phyloP scores from a whole-genome alignment of 2,329 filamentous ascomycete species.

The Xylaria arbuscula region DNA sequence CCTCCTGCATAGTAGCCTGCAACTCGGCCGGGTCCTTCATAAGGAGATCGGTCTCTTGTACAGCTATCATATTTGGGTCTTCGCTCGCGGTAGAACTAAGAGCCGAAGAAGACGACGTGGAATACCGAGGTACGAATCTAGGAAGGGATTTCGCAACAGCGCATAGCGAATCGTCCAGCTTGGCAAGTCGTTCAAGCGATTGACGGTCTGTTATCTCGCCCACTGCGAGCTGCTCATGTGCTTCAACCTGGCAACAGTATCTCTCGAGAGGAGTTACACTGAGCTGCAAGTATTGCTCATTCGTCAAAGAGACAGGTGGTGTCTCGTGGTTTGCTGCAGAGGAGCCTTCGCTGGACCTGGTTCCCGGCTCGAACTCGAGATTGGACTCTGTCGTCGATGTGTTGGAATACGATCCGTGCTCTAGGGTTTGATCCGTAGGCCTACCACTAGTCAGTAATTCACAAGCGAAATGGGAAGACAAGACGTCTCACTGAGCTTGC shows the following conservation, averaged over 20 bases:
- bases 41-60: slow-evolving; percentile 4
- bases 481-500: slow-evolving; percentile 39
- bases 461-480: background rate
- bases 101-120: slow-evolving; percentile 6
- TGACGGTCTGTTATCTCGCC: slow-evolving; percentile 19
- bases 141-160: background rate
- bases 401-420: background rate
- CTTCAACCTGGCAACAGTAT: slow-evolving; percentile 38
- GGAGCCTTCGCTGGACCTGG: background rate
- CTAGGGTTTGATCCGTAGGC: background rate
- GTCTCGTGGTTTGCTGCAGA: background rate
- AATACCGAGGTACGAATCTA: background rate
- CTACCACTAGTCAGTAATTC: slow-evolving; percentile 21
- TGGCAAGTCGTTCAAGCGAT: background rate
- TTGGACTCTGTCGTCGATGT: background rate
- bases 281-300: background rate
- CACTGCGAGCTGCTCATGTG: slow-evolving; percentile 42
- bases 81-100: background rate
- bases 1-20: slow-evolving; percentile 15
- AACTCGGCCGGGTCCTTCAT: slow-evolving; percentile 16
- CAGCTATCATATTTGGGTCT: background rate
- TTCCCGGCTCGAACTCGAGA: background rate
- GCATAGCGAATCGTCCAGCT: slow-evolving; percentile 1
- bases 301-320: background rate
- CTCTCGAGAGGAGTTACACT: slow-evolving; percentile 38